Evolutionary conservation across 352 stramenopile species (phyloP), one percentile per base, ranked within the genome.

Genomic region (Globisporangium radiosum): DNA sequence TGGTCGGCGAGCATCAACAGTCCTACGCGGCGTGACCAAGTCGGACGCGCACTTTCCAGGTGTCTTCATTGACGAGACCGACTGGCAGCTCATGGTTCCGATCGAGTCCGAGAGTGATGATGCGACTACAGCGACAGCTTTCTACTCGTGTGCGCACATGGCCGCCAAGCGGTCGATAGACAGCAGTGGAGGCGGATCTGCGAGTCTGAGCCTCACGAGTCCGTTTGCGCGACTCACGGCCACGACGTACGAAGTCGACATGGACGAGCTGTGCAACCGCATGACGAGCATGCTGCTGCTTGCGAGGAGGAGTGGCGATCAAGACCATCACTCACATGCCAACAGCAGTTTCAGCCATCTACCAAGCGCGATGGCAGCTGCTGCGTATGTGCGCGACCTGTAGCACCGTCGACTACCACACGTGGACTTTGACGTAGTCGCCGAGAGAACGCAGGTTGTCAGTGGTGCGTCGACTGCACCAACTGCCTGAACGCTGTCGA

Each of bases 41-140:
- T n/a, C 37, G 0, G 58, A 63, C 9, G 33, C 8, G 1, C 58
- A 63, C 19, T 63, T 63, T 19, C 58, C 50, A 15, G 58, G 58
- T 1, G 51, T 63, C 52, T 58, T 58, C 36, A 58, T 58, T 19
- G 58, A 63, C 43, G 58, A 63, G 52, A 53, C 33, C 7, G 58
- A 54, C 52, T 63, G 58, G 58, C 37, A 52, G 36, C n/a, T 58
- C 13, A 52, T 58, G 25, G 33, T 43, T 7, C 56, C 56, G 1
- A 13, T 49, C 10, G 25, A 19, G 17, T 19, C 17, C 17, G 17
- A 19, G 17, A 19, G 17, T 19, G 17, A 19, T 19, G 17, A 0
- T 19, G n/a, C 7, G 47, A 55, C 7, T 15, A 5, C 48, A 13
- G 9, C 19, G 25, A 15, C 7, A 39, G 51, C 6, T 6, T n/a